Evolutionary conservation across 139 green algal genomes (phyloP), one percentile per base, ranked within the genome.

Genomic region (Coccomyxa sp.): DNA sequence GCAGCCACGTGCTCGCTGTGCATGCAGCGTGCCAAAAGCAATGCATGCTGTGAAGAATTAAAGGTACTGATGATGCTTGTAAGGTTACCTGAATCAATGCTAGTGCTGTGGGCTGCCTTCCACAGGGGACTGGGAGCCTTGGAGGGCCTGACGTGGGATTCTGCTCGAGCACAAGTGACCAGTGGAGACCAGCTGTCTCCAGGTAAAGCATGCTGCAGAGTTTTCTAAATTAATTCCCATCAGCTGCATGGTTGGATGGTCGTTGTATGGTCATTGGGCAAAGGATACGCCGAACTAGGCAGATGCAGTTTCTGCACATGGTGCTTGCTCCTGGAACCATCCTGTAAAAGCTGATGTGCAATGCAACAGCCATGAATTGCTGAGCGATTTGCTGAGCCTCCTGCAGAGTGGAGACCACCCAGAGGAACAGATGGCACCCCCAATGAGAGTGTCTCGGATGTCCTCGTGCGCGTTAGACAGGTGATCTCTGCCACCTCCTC

Each of bases 391-490:
- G 0, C 13, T 16, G 27, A 63, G 76, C 76, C 30, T 80, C 13
- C 82, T 84, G 83, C 76, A 78, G 45, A 67, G 25, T 81, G 80
- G 71, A 15, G 76, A 12, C 87, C 83, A n/a, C 80, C 80, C 17
- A 51, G 31, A 1, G 91, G 91, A 60, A 90, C 85, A 27, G 92
- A 95, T 80, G 94, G 94, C 82, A 97, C 94, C 14, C 93, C 92
- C 10, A 92, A 96, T 77, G 92, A 97, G 84, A 93, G 86, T 76
- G 76, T 75, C 0, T 21, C 83, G 14, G 94, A 97, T 58, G 92
- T 97, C 59, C 63, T 95, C 45, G 89, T 95, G 23, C 88, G 93
- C 25, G 89, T 88, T 63, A 87, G 93, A 51, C 92, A 96, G 87
- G 58, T 94, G 67, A 75, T 91, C 38, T 3, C 38, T 51, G 38